A percentile compares a stretch with the other conserved stretches of the same genome.
Conservation (phyloP, 1,139 yeast species). For the Candida glucosophila region DNA sequence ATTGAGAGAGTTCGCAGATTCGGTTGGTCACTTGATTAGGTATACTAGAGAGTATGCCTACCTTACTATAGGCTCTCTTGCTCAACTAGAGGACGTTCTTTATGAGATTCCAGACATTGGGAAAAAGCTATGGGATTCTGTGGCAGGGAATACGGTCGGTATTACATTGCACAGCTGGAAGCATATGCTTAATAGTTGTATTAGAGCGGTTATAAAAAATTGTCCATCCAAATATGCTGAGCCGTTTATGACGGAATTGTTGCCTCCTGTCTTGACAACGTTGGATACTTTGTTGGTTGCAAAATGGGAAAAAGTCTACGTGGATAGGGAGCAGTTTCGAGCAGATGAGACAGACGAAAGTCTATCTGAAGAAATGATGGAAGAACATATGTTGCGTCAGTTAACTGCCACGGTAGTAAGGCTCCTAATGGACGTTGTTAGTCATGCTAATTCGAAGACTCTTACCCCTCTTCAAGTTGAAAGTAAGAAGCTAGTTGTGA, state of each 20-base stretch:
- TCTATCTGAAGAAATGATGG: constrained; percentile 96
- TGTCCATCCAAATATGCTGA: constrained; percentile 71
- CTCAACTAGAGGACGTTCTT: constrained; percentile 82
- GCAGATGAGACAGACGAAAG: constrained; percentile 74
- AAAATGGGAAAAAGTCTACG: constrained; percentile 70
- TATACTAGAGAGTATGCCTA: constrained; percentile 96
- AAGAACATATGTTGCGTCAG: constrained; percentile 88
- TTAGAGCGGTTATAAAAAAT: constrained; percentile 77
- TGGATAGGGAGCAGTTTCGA: constrained; percentile 60
- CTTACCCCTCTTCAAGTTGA: constrained; percentile 53
- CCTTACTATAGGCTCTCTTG: constrained; percentile 79
- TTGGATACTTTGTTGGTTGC: constrained; percentile 60
- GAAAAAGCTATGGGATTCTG: constrained; percentile 67
- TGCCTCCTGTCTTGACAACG: constrained; percentile 68
- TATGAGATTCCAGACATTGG: constrained; percentile 85
- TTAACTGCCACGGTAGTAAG: constrained; percentile 91
- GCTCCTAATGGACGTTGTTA: constrained; percentile 78
- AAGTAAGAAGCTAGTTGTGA: constrained; percentile 56
- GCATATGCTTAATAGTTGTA: constrained; percentile 84
- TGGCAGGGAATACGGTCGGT: constrained; percentile 79
- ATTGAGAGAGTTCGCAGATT: constrained; percentile 91
- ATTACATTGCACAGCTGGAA: constrained; percentile 95
- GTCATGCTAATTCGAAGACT: constrained; percentile 49
- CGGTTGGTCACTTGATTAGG: constrained; percentile 93
- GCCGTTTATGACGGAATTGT: constrained; percentile 63